Base-by-base conservation (phyloP, 768 basidiomycete species). In the Phanerochaete carnosa region DNA sequence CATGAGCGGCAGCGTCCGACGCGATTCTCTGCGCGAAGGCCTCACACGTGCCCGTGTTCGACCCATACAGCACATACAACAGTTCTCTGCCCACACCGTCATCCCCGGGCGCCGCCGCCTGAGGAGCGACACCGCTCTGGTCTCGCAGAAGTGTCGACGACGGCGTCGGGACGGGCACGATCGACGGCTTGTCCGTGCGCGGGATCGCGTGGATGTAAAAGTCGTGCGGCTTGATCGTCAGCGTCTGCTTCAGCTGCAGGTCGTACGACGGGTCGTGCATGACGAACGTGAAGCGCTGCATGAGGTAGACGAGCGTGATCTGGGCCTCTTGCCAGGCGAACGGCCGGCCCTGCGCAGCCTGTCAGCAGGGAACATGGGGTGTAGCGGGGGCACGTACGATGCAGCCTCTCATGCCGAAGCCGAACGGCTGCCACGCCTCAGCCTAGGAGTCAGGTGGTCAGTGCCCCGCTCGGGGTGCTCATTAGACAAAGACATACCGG, bases 271-370 rank as follows among this genome's bases (percentile, higher is more conserved):
- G 75, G 68, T 81, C 76, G 32, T 73, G 72, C 56, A 78, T 65
- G 19, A 72, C 68, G 29, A 81, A 65, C 58, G 81, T 80, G 69
- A 83, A 81, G 45, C 73, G 73, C 64, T 81, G 80, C 60, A 81
- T 65, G 39, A 82, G 64, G 52, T 70, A 71, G 0, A 76, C 73
- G 35, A 81, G 68, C 23, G 74, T 74, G 53, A 82, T 74, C 35
- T 71, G 66, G 15, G 77, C 75, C 66, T 82, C 80, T 65, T 82
- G 80, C 77, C 76, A 79, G 0, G 80, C 80, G 51, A 83, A 78
- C 0, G 79, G 74, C 3, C 80, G 72, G 11, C 79, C 79, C 63
- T 72, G 32, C 7, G 52, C 1, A 30, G 26, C 28, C 22, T 28
- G 15, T 22, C 12, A 25, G 25, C 16, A 19, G n/a, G 22, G 9